Evolutionary conservation across 768 basidiomycete genomes (phyloP), one percentile per base, ranked within the genome.

Genomic region (Dendrothele bispora): DNA sequence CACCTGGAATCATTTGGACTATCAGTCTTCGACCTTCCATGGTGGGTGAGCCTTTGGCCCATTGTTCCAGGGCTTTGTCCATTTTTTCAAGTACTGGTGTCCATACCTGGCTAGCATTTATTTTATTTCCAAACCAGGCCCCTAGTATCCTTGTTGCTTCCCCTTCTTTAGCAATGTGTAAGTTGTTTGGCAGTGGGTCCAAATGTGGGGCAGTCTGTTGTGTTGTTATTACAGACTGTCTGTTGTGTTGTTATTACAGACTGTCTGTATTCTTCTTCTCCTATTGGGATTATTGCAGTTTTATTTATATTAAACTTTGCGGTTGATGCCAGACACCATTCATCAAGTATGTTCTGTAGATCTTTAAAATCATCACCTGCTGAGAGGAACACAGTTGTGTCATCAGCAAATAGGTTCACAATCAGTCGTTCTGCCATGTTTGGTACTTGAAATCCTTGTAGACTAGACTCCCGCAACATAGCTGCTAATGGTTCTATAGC

Each of bases 381-480:
- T 0, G 44, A 49, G 0, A 64, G 46, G 41, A 52, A 71, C 0
- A 63, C 44, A 0, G 56, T 66, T 0, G 62, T 60, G 20, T 66
- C 60, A 15, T 68, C 63, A 0, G 61, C 57, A 37, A 67, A 70
- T 0, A 70, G 49, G 6, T 57, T 55, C 0, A 59, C 26, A 0
- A 58, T 46, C 0, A 64, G 24, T 3, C 25, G 45, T 0, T 53
- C 40, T 4, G n/a, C n/a, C 0, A 32, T 11, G 2, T 51, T 53
- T 0, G 58, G 60, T 0, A 63, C 48, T 2, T 35, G 17, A 15
- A 58, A 55, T 5, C 62, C 64, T 14, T 37, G 3, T 0, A 67
- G 37, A 8, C 38, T 18, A 12, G 56, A 49, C 10, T 41, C 48
- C 18, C 64, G 39, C 0, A 66, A 26, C 22, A 54, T 12, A 58